Conservation (phyloP, 345 rosid species). For the Hibiscus syriacus region DNA sequence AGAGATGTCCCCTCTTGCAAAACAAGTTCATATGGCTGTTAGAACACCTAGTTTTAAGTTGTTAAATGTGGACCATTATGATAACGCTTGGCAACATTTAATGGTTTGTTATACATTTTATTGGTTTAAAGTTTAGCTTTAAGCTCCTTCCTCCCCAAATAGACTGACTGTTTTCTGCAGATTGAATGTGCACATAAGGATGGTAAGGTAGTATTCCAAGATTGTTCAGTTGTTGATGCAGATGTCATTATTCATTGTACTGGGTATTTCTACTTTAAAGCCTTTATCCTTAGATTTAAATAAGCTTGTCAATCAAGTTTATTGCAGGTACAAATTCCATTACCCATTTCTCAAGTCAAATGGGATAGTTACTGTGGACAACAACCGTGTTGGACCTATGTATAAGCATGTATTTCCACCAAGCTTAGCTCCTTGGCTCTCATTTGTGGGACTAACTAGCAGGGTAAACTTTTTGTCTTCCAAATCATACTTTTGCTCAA, state of each 20-base stretch:
- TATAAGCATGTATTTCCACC: constrained; percentile 13
- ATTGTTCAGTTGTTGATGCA: constrained; percentile 3
- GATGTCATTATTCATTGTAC: constrained; percentile 8
- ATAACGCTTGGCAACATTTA: constrained; percentile 5
- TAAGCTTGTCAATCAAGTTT: no score
- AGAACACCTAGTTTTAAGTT: neutral
- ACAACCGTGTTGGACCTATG: constrained; percentile 14
- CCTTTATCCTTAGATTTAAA: no score
- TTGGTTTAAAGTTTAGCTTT: neutral
- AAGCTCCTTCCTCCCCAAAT: neutral
- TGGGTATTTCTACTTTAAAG: neutral
- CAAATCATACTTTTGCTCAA: no score
- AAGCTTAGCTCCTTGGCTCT: constrained; percentile 13
- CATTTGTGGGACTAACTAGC: constrained; percentile 4
- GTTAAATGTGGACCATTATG: neutral
- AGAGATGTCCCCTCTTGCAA: constrained; percentile 7
- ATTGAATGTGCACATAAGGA: neutral
- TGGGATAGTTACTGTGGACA: constrained; percentile 6
- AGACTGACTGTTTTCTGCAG: neutral
- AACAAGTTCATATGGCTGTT: constrained; percentile 10
- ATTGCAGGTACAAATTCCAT: constrained; percentile 10
- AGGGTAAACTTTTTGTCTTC: neutral
- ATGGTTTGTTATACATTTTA: constrained; percentile 4
- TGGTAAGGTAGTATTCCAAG: constrained; percentile 7
- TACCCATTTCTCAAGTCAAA: constrained; percentile 12